Percentiles rank a stretch among this genome's conserved stretches.
Evolutionary conservation across 495 filamentous ascomycete genomes (phyloP).

Genomic region (Geoglossum glabrum): DNA sequence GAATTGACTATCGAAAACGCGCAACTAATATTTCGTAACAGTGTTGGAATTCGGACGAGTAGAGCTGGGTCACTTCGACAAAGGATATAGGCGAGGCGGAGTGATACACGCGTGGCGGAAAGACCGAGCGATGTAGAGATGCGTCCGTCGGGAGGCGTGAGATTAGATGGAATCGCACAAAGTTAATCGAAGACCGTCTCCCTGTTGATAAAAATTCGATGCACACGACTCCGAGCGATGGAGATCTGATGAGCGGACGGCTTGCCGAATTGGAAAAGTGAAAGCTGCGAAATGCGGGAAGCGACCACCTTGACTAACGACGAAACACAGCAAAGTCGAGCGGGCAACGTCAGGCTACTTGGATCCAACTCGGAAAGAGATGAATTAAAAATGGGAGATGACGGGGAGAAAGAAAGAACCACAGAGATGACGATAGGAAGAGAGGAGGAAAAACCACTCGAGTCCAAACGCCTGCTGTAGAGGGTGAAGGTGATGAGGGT

Average conservation of each 20-base stretch:
- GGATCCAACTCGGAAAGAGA: constrained; percentile 2
- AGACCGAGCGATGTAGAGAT: not conserved
- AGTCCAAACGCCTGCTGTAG: constrained; percentile 5
- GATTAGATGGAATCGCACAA: not conserved
- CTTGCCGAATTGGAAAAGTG: not conserved
- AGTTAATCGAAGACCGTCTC: not conserved
- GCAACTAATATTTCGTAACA: not conserved
- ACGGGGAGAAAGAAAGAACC: not conserved
- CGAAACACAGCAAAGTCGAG: not conserved
- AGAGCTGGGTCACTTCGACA: not conserved
- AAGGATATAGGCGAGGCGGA: not conserved
- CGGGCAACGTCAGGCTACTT: constrained; percentile 1
- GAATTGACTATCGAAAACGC: not conserved
- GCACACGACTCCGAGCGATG: not conserved
- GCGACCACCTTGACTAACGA: not conserved
- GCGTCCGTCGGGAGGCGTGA: not conserved
- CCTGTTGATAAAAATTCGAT: constrained; percentile 1
- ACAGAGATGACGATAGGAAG: constrained; percentile 1
- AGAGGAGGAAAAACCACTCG: constrained; percentile 4
- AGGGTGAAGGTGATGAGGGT: not conserved
- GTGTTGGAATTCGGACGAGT: not conserved
- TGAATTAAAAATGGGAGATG: constrained; percentile 1
- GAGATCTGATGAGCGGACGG: not conserved
- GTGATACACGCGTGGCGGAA: not conserved
- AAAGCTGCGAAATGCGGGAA: constrained; percentile 1